A percentile compares a stretch with the other conserved stretches of the same genome.
These are phyloP conservation scores for Westerdykella ornata DNA, from an alignment of 2,329 filamentous ascomycete species.

Conservation along the genomic window DNA sequence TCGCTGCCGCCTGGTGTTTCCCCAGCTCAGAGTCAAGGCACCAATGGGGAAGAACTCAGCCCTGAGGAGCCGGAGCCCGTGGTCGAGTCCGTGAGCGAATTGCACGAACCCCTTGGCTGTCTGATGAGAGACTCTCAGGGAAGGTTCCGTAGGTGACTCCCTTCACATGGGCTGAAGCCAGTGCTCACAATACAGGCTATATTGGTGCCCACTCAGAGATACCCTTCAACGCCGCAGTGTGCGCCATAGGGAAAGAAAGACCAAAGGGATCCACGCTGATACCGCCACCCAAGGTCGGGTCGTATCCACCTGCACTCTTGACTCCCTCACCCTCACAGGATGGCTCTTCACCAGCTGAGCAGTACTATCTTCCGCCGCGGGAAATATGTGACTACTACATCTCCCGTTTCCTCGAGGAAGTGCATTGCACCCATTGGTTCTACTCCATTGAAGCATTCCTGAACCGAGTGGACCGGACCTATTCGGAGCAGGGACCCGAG, in stretches of 20 bases:
- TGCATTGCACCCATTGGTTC: slow-evolving; percentile 35
- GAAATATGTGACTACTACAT: slow-evolving; percentile 28
- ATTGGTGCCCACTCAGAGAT: slow-evolving; percentile 35
- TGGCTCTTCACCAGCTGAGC: slow-evolving; percentile 11
- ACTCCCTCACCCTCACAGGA: slow-evolving; percentile 17
- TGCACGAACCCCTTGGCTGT: slow-evolving; percentile 34
- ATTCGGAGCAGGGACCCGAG: slow-evolving; percentile 14
- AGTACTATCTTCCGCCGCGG: slow-evolving; percentile 26
- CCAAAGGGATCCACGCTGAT: slow-evolving; percentile 25
- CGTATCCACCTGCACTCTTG: slow-evolving; percentile 24
- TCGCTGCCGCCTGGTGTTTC: slow-evolving; percentile 19
- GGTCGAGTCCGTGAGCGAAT: slow-evolving; percentile 26
- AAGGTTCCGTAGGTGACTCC: slow-evolving; percentile 20
- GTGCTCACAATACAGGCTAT: slow-evolving; percentile 18
- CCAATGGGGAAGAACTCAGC: slow-evolving; percentile 20
- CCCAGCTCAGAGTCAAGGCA: slow-evolving; percentile 16
- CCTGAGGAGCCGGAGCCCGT: slow-evolving; percentile 18
- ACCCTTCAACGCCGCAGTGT: slow-evolving; percentile 34
- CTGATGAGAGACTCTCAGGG: slow-evolving; percentile 36
- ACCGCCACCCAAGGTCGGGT: slow-evolving; percentile 22
- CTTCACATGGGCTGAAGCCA: neutral
- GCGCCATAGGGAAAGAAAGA: slow-evolving; percentile 20
- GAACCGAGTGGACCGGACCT: slow-evolving; percentile 29
- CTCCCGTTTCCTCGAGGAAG: slow-evolving; percentile 30
- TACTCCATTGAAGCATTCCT: slow-evolving; percentile 31